Base-by-base conservation (phyloP, 148 eudicot genomes). In the Persicaria tinctoria region DNA sequence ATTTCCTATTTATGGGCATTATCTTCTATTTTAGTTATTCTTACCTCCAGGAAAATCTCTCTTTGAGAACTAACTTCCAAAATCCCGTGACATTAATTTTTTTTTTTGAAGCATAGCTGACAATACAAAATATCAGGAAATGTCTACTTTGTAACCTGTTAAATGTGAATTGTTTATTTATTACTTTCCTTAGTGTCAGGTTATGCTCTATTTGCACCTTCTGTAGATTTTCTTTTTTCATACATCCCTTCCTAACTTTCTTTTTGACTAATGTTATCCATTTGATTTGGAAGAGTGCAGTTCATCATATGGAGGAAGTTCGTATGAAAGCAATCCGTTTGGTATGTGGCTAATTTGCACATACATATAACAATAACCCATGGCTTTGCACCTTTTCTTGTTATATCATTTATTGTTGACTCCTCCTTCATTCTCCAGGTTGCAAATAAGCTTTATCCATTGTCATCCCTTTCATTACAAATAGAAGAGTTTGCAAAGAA, bases 291-390 rank as follows among this genome's bases (percentile, higher is more conserved):
- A 76, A 95, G 98, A 89, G 98, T 89, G 92, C 98, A 78, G 93
- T 86, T 76, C 96, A 95, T 85, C 91, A 87, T 78, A 73, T 92
- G 87, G 98, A 95, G 82, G 97, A 95, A 89, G 96, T 95, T 75
- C 96, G 93, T 18, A 90, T 86, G 92, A 95, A 95, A 86, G 97
- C 98, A 56, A 92, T 95, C 85, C 97, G 98, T 62, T 85, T 95
- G 97, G 98, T 95, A 92, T 80, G 75, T 80, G 75, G 56, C 73
- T 53, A 48, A 60, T 50, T 66, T 77, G 69, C 51, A 18, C 41
- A 66, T 66, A 3, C 48, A 66, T 47, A 66, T 44, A 23, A 60
- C 49, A 46, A 50, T 46, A 11, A 10, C 4, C 7, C 18, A 10
- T 17, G 44, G 13, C 32, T 18, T 27, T 55, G 23, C 50, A 48